phyloP scores from a whole-genome alignment of 164 flowering plant genomes.

The Amborella trichopoda region DNA sequence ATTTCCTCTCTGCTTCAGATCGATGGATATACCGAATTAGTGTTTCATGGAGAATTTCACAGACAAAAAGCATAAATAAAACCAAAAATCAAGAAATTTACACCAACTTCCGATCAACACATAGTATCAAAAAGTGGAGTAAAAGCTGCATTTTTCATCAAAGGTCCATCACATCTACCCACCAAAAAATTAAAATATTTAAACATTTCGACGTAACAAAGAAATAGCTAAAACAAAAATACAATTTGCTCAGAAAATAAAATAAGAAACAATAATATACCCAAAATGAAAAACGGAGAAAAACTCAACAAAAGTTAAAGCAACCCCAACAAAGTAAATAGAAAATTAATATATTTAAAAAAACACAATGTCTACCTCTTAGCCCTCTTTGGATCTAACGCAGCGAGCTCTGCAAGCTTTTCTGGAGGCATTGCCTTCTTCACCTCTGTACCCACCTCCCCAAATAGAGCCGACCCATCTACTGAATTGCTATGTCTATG shows the following conservation, averaged over 20 bases:
- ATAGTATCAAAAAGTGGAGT: no score
- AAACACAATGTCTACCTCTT: conserved; percentile 34
- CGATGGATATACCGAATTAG: no score
- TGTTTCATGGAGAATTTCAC: no score
- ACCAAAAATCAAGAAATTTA: no score
- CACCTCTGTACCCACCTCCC: conserved; percentile 44
- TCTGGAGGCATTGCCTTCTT: conserved; percentile 90
- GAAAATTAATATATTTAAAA: conserved; percentile 3
- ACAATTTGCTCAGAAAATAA: neutral
- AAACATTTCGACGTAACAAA: neutral
- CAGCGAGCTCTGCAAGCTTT: conserved; percentile 75
- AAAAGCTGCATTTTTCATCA: no score
- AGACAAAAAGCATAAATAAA: no score
- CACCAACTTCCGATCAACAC: no score
- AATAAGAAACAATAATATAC: neutral
- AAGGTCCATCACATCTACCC: no score
- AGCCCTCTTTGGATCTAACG: conserved; percentile 72
- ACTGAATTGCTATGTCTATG: conserved; percentile 83
- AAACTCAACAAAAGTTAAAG: neutral
- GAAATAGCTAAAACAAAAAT: neutral
- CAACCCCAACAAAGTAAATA: neutral
- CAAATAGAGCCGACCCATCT: conserved; percentile 42
- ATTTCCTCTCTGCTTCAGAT: no score
- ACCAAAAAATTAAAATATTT: neutral
- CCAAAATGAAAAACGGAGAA: neutral